A percentile compares a stretch with the other conserved stretches of the same genome.
Evolutionary conservation across 1,139 yeast genomes (phyloP).

Genomic region (Spencermartinsiella ligniputridi): DNA sequence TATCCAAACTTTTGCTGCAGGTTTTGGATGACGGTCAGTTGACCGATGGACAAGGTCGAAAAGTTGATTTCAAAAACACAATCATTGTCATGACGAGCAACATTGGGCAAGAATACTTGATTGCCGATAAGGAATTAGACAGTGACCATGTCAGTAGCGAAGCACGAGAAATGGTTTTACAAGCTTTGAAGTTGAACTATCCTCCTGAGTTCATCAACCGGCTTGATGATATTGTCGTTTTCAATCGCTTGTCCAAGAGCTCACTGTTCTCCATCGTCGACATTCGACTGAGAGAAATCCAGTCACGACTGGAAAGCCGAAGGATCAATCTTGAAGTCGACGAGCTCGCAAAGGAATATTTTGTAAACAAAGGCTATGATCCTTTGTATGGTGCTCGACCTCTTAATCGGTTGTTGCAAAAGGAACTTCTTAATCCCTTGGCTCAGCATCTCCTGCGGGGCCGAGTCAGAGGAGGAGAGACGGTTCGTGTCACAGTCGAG

Average conservation of each 20-base stretch:
- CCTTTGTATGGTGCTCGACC: constrained; percentile 95
- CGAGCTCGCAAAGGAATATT: constrained; percentile 60
- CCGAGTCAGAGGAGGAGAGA: constrained; percentile 65
- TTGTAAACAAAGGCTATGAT: constrained; percentile 84
- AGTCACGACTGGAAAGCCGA: constrained; percentile 71
- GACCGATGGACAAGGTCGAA: constrained; percentile 92
- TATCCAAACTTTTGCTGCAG: constrained; percentile 80
- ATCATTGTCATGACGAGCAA: constrained; percentile 97
- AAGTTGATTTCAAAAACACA: constrained; percentile 89
- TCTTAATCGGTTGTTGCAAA: constrained; percentile 81
- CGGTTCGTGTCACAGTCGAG: constrained; percentile 45
- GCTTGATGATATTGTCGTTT: constrained; percentile 83
- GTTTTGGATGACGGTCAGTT: constrained; percentile 92
- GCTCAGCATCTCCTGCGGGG: constrained; percentile 78
- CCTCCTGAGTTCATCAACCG: constrained; percentile 96
- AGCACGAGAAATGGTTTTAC: constrained; percentile 55
- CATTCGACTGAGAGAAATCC: constrained; percentile 74
- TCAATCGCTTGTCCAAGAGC: constrained; percentile 75
- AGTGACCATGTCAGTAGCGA: constrained; percentile 43
- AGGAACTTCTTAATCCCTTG: constrained; percentile 76
- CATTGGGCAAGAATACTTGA: constrained; percentile 85
- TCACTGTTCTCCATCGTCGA: constrained; percentile 78
- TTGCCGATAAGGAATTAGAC: constrained; percentile 56
- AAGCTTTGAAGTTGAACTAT: constrained; percentile 63
- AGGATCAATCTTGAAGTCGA: constrained; percentile 63